Evolutionary conservation across 352 stramenopile genomes (phyloP).

Genomic region (Phytophthora fragariae): DNA sequence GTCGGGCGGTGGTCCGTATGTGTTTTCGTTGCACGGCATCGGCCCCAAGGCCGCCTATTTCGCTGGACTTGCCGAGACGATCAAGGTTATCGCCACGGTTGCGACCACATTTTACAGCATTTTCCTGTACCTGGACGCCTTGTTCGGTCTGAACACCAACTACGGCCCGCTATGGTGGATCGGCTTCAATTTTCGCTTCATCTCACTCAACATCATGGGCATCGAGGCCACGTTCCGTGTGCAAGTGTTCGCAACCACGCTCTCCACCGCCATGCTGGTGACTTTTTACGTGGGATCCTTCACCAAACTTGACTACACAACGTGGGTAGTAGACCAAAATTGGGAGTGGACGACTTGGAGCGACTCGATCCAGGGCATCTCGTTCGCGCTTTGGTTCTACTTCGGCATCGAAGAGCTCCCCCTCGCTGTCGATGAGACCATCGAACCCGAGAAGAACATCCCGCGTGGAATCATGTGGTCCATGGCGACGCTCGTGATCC

Average conservation of each 20-base stretch:
- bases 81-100: slow-evolving; percentile 69
- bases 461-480: slow-evolving; percentile 62
- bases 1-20: slow-evolving; percentile 68
- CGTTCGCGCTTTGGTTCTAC: slow-evolving; percentile 80
- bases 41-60: slow-evolving; percentile 62
- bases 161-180: slow-evolving; percentile 66
- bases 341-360: slow-evolving; percentile 58
- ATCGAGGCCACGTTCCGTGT: slow-evolving; percentile 69
- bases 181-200: slow-evolving; percentile 64
- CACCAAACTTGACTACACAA: slow-evolving; percentile 58
- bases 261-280: slow-evolving; percentile 57
- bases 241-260: slow-evolving; percentile 59
- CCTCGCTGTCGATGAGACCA: slow-evolving; percentile 75
- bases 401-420: slow-evolving; percentile 79
- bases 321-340: slow-evolving; percentile 61
- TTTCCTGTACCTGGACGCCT: slow-evolving; percentile 61
- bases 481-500: slow-evolving; percentile 56
- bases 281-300: slow-evolving; percentile 69
- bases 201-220: slow-evolving; percentile 66
- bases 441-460: slow-evolving; percentile 78
- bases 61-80: slow-evolving; percentile 63
- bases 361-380: slow-evolving; percentile 61
- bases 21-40: slow-evolving; percentile 72
- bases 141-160: slow-evolving; percentile 50
- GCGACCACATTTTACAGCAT: slow-evolving; percentile 62